These are phyloP conservation scores for Claviceps sp. DNA, from an alignment of 2,329 filamentous ascomycete genomes.

Conservation along the genomic window DNA sequence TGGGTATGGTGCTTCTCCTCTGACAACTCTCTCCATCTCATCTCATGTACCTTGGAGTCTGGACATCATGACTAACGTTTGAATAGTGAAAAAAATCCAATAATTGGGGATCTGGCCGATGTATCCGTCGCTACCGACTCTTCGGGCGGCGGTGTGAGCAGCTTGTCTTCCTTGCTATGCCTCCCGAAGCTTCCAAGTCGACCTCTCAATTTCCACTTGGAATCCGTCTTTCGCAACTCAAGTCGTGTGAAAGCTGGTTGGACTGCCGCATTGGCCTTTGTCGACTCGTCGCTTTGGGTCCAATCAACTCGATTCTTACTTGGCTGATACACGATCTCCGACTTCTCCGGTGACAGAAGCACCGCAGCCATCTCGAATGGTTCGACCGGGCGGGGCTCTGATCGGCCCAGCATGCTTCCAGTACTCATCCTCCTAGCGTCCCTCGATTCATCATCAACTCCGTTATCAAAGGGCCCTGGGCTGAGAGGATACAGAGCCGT, in stretches of 20 bases:
- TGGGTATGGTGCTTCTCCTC: slow-evolving; percentile 1
- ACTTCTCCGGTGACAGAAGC: slow-evolving; percentile 1
- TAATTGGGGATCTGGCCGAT: slow-evolving; percentile 21
- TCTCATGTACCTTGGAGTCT: background rate
- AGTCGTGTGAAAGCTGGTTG: slow-evolving; percentile 8
- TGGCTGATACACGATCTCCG: slow-evolving; percentile 5
- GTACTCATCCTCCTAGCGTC: slow-evolving; percentile 24
- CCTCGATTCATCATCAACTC: slow-evolving; percentile 6
- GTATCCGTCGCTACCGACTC: slow-evolving; percentile 6
- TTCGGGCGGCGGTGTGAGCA: slow-evolving; percentile 5
- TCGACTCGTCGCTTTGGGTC: slow-evolving; percentile 42
- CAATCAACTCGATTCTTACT: slow-evolving; percentile 38
- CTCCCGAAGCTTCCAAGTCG: slow-evolving; percentile 24
- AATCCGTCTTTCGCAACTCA: slow-evolving; percentile 31
- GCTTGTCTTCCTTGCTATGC: slow-evolving; percentile 15
- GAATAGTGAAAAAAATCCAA: slow-evolving; percentile 30
- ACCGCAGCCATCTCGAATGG: slow-evolving; percentile 3
- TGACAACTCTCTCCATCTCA: background rate
- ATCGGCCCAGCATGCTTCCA: slow-evolving; percentile 17
- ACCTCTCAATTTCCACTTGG: slow-evolving; percentile 34
- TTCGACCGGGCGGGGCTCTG: slow-evolving; percentile 5
- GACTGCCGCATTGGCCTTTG: background rate
- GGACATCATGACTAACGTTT: slow-evolving; percentile 20
- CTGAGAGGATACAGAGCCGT: slow-evolving; percentile 9
- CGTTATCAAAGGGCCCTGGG: slow-evolving; percentile 12